Base-by-base conservation (phyloP, 2,329 filamentous ascomycete genomes). In the Cytospora paraplurivora region DNA sequence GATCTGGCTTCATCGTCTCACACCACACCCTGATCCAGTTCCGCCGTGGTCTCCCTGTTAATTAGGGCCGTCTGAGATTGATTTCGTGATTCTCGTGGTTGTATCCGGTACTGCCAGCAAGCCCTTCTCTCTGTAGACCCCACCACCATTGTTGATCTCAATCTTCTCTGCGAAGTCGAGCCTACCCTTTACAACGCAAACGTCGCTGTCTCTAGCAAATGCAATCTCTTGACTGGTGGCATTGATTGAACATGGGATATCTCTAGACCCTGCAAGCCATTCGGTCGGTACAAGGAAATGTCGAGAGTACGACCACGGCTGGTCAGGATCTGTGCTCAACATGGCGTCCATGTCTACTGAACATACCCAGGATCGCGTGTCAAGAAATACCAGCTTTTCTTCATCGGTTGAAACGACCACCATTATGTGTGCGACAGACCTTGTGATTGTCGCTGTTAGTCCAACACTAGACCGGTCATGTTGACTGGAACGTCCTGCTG, bases 361-460 rank as follows among this genome's bases (percentile, higher is more conserved):
- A 60, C 71, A 73, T 21, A 73, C 66, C 71, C 71, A 74, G 5
- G 69, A 69, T 38, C 65, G 53, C 12, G 38, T 63, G 64, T 72
- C 66, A 41, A 73, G 67, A 56, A 73, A 73, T 38, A 74, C 50
- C 41, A 73, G 66, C 62, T 62, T 70, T 1, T 62, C 50, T 27
- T 19, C 8, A 12, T 15, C 41, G 17, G 41, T 59, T 41, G 67
- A 56, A 38, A 56, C 53, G 51, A 70, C 49, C 12, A 69, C 69
- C 35, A 72, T 62, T 44, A 72, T 57, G 56, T 70, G 67, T 32
- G 64, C 51, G 38, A 70, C 65, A 17, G 41, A 13, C 15, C n/a
- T 13, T 34, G 51, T 5, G 1, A 56, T 12, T 32, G 34, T 33
- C 47, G 59, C 41, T 47, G 19, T 17, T 37, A 35, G 53, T 41